These are phyloP conservation scores for Aspergillus puulaauensis DNA, from an alignment of 2,329 filamentous ascomycete genomes.

Conservation along the genomic window DNA sequence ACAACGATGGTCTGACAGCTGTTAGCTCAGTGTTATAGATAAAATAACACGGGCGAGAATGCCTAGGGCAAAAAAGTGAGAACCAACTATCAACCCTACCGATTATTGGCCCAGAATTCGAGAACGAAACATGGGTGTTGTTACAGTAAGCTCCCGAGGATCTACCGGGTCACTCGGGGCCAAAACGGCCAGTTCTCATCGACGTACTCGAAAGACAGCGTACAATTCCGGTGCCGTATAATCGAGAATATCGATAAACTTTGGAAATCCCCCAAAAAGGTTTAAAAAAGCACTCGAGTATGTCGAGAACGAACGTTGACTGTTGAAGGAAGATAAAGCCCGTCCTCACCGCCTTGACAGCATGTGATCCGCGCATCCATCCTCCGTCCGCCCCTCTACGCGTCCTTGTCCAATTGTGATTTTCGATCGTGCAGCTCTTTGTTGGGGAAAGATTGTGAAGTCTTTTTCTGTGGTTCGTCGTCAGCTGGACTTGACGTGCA, in stretches of 20 bases:
- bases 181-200: background rate
- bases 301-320: background rate
- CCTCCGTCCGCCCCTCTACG: background rate
- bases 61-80: no score
- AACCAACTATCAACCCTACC: background rate
- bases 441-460: background rate
- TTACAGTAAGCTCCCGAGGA: background rate
- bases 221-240: background rate
- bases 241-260: no score
- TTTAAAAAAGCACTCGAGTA: background rate
- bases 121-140: background rate
- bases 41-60: background rate
- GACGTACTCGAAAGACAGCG: background rate
- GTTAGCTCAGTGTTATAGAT: background rate
- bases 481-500: background rate
- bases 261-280: background rate
- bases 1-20: background rate
- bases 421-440: background rate
- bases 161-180: background rate
- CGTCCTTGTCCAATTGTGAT: conserved; percentile 2
- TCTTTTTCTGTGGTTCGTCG: background rate
- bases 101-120: background rate
- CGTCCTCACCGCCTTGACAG: conserved; percentile 8
- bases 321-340: background rate
- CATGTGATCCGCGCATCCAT: conserved; percentile 6